These are phyloP conservation scores for Erodium maritimum DNA, from an alignment of 345 rosid genomes.

Conservation along the genomic window DNA sequence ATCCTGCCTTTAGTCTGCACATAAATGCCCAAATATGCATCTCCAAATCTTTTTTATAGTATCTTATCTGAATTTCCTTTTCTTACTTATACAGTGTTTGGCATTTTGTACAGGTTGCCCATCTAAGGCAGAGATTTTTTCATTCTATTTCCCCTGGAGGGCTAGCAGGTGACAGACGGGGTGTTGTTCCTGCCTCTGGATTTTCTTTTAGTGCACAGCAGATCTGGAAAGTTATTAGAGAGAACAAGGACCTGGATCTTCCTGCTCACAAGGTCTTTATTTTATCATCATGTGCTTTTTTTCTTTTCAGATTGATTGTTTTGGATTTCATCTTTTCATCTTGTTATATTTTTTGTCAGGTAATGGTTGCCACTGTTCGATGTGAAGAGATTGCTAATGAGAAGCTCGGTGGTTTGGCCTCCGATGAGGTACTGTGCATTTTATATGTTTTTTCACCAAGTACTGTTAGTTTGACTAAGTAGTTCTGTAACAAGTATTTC, in stretches of 20 bases:
- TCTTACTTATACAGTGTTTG: background rate
- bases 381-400: conserved; percentile 28
- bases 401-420: conserved; percentile 10
- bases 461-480: background rate
- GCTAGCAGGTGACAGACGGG: conserved; percentile 25
- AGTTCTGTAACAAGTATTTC: background rate
- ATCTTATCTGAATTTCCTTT: background rate
- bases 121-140: conserved; percentile 23
- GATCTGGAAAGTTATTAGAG: conserved; percentile 25
- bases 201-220: conserved; percentile 21
- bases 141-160: conserved; percentile 29
- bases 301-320: background rate
- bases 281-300: background rate
- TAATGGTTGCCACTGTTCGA: conserved; percentile 28
- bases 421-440: conserved; percentile 16
- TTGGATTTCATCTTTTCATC: background rate
- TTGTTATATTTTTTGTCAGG: conserved; percentile 11
- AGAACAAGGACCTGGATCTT: conserved; percentile 26
- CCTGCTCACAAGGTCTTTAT: conserved; percentile 23
- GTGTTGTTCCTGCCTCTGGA: conserved; percentile 25
- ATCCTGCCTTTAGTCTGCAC: background rate
- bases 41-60: background rate
- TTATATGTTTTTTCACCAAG: background rate
- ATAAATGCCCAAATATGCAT: background rate
- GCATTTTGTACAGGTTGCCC: conserved; percentile 15